phyloP scores from a whole-genome alignment of 768 basidiomycete genomes.

The Agaricus subrufescens region DNA sequence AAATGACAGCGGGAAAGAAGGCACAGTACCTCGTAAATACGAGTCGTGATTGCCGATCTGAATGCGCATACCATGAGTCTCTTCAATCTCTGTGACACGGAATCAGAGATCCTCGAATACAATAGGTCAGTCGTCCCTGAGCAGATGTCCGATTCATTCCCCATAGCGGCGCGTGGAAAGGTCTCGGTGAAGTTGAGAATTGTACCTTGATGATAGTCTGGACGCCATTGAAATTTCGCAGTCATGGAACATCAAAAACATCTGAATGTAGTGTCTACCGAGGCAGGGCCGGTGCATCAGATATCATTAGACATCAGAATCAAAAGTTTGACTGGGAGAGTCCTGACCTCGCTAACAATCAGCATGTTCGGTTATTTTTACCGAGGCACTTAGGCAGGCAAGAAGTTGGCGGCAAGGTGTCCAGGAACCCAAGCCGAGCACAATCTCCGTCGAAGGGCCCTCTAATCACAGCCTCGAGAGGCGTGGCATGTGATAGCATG shows the following conservation, averaged over 20 bases:
- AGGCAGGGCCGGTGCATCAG: background rate
- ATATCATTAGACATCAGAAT: background rate
- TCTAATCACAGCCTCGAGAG: no score
- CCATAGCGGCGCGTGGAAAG: background rate
- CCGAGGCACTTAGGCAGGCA: no score
- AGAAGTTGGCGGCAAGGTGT: no score
- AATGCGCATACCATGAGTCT: background rate
- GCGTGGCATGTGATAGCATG: no score
- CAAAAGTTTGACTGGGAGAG: background rate
- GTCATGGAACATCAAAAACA: slow-evolving; percentile 8
- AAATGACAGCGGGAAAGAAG: slow-evolving; percentile 15
- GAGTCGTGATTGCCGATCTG: background rate
- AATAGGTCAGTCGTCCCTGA: background rate
- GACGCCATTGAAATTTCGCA: background rate
- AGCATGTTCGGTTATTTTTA: background rate
- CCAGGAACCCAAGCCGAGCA: no score
- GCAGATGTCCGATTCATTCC: background rate
- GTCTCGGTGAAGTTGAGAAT: background rate
- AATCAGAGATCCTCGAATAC: background rate
- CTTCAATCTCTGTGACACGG: background rate
- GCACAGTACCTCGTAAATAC: background rate
- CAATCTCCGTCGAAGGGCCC: no score
- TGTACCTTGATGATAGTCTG: slow-evolving; percentile 9
- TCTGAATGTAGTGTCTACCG: background rate
- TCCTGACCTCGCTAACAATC: background rate